These are phyloP conservation scores for Plasmodium gaboni DNA, from an alignment of 169 alveolate genomes.

Conservation along the genomic window DNA sequence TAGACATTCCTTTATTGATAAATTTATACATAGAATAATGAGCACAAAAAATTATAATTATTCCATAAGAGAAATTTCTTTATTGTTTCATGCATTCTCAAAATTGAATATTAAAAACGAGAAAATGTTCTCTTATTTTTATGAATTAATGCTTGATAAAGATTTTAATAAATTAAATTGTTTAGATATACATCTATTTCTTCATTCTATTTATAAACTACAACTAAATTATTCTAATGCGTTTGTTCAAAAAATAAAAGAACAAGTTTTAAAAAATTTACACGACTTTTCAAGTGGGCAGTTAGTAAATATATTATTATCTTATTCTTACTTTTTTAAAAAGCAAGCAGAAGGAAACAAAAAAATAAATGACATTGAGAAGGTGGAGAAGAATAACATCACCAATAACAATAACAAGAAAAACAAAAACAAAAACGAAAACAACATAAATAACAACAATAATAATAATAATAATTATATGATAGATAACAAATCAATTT, in stretches of 20 bases:
- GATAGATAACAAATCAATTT: no score
- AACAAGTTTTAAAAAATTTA: slow-evolving; percentile 43
- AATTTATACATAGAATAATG: slow-evolving; percentile 25
- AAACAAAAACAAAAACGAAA: no score
- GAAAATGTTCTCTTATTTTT: slow-evolving; percentile 26
- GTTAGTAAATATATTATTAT: slow-evolving; percentile 45
- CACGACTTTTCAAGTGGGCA: slow-evolving; percentile 44
- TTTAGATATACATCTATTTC: slow-evolving; percentile 61
- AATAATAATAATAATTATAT: no score
- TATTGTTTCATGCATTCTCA: slow-evolving; percentile 46
- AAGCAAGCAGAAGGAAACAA: no score
- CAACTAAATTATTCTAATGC: slow-evolving; percentile 20
- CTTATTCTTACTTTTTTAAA: slow-evolving; percentile 27
- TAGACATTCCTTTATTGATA: slow-evolving; percentile 10
- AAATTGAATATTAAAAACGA: slow-evolving; percentile 23
- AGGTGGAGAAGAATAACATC: no score
- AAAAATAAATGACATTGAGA: no score
- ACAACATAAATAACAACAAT: not conserved
- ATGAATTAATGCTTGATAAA: slow-evolving; percentile 12
- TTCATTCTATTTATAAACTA: slow-evolving; percentile 56
- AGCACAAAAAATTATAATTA: slow-evolving; percentile 3
- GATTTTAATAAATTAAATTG: slow-evolving; percentile 13
- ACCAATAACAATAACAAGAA: no score
- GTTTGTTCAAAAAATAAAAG: slow-evolving; percentile 55
- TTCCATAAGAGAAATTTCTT: slow-evolving; percentile 65